Percentiles rank a stretch among this genome's conserved stretches.
These are phyloP conservation scores for Piper betle DNA, from an alignment of 164 flowering plant species.

Conservation along the genomic window DNA sequence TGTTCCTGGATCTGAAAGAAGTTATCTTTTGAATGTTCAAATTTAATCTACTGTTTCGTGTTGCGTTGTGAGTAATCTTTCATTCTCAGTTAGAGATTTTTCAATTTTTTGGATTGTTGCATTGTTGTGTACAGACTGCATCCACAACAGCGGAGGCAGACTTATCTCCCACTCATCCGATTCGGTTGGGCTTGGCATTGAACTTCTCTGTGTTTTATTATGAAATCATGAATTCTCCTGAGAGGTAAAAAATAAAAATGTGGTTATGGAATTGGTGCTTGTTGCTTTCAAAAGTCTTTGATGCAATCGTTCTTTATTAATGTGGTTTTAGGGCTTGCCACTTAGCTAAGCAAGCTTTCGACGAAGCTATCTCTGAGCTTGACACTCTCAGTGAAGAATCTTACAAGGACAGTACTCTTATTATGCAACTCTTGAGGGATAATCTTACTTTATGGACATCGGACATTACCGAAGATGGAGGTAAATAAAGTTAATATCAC, in stretches of 20 bases:
- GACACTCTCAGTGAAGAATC: conserved; percentile 80
- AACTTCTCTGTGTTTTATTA: too few species aligned
- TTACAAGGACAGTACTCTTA: conserved; percentile 80
- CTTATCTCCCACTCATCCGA: conserved; percentile 80
- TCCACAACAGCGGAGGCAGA: conserved; percentile 53
- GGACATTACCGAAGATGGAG: conserved; percentile 33
- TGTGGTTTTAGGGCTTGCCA: too few species aligned
- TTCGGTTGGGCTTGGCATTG: conserved; percentile 78
- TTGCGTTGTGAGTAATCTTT: background rate
- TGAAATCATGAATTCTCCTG: too few species aligned
- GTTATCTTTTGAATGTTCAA: background rate
- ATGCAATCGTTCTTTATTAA: background rate
- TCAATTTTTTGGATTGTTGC: background rate
- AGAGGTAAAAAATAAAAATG: conserved; percentile 34
- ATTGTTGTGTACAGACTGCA: too few species aligned
- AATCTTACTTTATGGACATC: conserved; percentile 87
- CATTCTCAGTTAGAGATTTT: background rate
- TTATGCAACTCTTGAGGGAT: too few species aligned
- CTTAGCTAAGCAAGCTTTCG: conserved; percentile 81
- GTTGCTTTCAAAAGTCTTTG: background rate
- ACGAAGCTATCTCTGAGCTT: conserved; percentile 73
- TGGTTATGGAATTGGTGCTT: background rate
- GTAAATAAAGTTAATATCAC: too few species aligned
- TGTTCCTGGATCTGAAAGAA: too few species aligned
- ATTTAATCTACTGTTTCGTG: background rate